Base-by-base conservation (phyloP, 2,329 filamentous ascomycete genomes). In the Phaeosphaeria sp. region DNA sequence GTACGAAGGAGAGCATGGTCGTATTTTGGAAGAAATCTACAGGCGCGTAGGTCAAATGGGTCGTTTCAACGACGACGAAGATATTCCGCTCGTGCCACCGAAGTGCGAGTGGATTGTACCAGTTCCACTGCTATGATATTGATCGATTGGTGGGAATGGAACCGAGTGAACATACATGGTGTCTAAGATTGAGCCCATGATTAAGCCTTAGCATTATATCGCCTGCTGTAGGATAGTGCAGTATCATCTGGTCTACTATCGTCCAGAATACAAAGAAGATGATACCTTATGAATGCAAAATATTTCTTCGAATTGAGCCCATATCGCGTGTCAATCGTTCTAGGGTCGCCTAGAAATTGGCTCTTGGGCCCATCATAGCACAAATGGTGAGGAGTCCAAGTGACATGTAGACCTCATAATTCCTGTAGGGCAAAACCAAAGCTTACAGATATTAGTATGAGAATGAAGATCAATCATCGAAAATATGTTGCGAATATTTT, bases 21-120 rank as follows among this genome's bases (percentile, higher is more conserved):
- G 79, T 59, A 68, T 71, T 17, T 56, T 87, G 41, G 85, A 85
- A 69, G 82, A 81, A 39, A 83, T 86, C 46, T 96, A 93, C 79
- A 80, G 81, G 57, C 81, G 84, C 46, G 88, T 93, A 72, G 80
- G 83, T 46, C 81, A 86, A 62, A 85, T 85, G 20, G 91, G 91
- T 0, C 77, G 74, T 30, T 97, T 96, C 74, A 82, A 85, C 43
- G 87, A 85, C 43, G 85, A 87, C 36, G 89, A 89, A 0, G 68
- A 88, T 6, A 90, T 97, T 79, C 93, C 93, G 0, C 83, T 90
- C 66, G 79, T 92, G 46, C 91, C 93, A 20, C 93, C 93, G 0
- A 89, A 88, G 76, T 83, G 87, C 60, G 92, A 94, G 70, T 94
- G 88, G 82, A 55, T 55, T 17, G 46, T 55, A 36, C 39, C 20